A percentile compares a stretch with the other conserved stretches of the same genome.
These are phyloP conservation scores for Gonium pectorale DNA, from an alignment of 139 green algal genomes.

Conservation along the genomic window DNA sequence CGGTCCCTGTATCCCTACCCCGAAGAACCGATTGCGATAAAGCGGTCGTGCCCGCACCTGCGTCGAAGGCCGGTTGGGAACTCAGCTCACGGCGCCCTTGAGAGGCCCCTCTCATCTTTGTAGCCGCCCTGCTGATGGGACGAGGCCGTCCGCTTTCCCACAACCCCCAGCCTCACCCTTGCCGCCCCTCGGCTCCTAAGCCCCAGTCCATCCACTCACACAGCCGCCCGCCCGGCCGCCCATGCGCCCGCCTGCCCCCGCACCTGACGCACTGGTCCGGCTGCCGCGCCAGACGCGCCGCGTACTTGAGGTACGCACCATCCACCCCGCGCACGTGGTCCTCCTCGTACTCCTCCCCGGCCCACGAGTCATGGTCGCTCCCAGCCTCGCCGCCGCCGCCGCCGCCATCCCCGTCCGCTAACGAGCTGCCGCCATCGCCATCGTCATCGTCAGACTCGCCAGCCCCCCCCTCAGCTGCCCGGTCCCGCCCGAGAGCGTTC, in stretches of 20 bases:
- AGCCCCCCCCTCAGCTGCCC: slow-evolving; percentile 12
- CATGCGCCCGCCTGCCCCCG: neutral
- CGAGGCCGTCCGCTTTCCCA: neutral
- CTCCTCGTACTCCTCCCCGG: slow-evolving; percentile 75
- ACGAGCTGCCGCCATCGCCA: neutral
- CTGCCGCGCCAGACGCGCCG: slow-evolving; percentile 57
- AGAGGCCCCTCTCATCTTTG: too few relatives aligned
- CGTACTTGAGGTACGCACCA: slow-evolving; percentile 70
- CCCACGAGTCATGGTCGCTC: slow-evolving; percentile 59
- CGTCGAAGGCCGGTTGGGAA: too few relatives aligned
- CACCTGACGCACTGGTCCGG: slow-evolving; percentile 77
- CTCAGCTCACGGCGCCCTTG: too few relatives aligned
- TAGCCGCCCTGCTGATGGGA: too few relatives aligned
- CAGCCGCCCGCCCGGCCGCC: neutral
- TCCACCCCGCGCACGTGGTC: slow-evolving; percentile 61
- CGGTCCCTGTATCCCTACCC: neutral
- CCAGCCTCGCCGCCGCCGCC: too few relatives aligned
- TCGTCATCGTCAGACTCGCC: too few relatives aligned
- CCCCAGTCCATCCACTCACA: neutral
- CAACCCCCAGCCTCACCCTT: neutral
- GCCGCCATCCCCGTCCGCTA: neutral
- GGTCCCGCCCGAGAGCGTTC: too few relatives aligned
- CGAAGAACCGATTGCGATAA: neutral
- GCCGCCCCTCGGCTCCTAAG: neutral
- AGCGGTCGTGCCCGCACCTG: neutral